A percentile compares a stretch with the other conserved stretches of the same genome.
These are phyloP conservation scores for Xerocomus amazonicus DNA, from an alignment of 1,284 basidiomycete genomes.

Conservation along the genomic window DNA sequence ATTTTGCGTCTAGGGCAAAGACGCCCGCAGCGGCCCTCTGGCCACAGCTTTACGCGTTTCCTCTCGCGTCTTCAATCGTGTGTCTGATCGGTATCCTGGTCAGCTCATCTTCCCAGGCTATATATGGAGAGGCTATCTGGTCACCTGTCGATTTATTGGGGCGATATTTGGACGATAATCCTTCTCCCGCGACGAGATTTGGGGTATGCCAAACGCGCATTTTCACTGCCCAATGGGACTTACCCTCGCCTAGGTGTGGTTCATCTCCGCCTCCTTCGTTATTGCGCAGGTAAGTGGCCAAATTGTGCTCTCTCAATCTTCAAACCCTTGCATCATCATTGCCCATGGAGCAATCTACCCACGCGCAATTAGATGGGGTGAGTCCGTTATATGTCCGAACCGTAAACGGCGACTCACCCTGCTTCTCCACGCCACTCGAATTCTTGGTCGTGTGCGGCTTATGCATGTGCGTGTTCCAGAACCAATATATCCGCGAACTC, in stretches of 20 bases:
- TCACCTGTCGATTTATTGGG: slow-evolving; percentile 73
- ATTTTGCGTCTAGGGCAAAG: slow-evolving; percentile 73
- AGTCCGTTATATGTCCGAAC: slow-evolving; percentile 8
- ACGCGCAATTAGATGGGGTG: slow-evolving; percentile 27
- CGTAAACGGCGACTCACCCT: slow-evolving; percentile 23
- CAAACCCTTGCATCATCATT: slow-evolving; percentile 15
- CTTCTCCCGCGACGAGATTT: slow-evolving; percentile 63
- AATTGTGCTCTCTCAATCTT: slow-evolving; percentile 7
- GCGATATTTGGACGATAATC: slow-evolving; percentile 62
- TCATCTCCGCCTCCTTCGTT: slow-evolving; percentile 74
- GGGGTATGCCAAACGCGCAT: slow-evolving; percentile 40
- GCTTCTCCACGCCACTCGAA: background rate
- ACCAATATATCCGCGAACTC: slow-evolving; percentile 86
- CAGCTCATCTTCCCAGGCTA: slow-evolving; percentile 70
- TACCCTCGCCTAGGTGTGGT: slow-evolving; percentile 49
- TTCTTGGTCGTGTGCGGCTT: slow-evolving; percentile 7
- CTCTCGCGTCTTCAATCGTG: slow-evolving; percentile 73
- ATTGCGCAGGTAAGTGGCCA: slow-evolving; percentile 55
- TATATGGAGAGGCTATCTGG: slow-evolving; percentile 80
- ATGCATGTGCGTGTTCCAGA: slow-evolving; percentile 30
- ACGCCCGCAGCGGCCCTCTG: slow-evolving; percentile 64
- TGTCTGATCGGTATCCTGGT: slow-evolving; percentile 85
- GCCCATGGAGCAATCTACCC: slow-evolving; percentile 3
- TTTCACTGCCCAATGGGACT: slow-evolving; percentile 8
- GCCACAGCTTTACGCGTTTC: slow-evolving; percentile 73